phyloP scores from a whole-genome alignment of 2,329 filamentous ascomycete genomes.

The Botrytis pseudocinerea region DNA sequence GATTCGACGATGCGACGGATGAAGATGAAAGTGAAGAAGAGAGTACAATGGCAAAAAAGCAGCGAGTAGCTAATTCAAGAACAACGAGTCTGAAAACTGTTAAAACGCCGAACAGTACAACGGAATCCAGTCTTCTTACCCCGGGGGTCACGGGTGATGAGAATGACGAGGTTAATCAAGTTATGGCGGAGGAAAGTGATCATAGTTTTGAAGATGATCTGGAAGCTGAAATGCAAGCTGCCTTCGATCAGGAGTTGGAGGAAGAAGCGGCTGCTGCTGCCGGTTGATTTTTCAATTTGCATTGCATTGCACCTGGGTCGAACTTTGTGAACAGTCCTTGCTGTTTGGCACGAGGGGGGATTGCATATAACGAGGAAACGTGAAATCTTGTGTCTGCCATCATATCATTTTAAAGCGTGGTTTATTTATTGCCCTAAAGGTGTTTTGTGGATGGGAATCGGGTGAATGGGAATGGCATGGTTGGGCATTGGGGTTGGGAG shows the following conservation, averaged over 20 bases:
- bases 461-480: neutral
- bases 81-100: conserved; percentile 51
- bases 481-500: neutral
- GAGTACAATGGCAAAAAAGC: conserved; percentile 52
- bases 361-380: neutral
- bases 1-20: conserved; percentile 41
- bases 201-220: conserved; percentile 46
- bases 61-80: conserved; percentile 49
- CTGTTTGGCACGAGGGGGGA: neutral
- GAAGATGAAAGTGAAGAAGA: conserved; percentile 53
- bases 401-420: neutral
- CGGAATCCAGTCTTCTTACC: conserved; percentile 45
- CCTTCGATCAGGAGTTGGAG: conserved; percentile 43
- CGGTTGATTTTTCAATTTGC: neutral
- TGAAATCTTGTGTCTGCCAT: conserved; percentile 1
- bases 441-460: conserved; percentile 9
- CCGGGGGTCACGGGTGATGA: conserved; percentile 47
- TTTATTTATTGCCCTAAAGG: neutral
- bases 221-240: conserved; percentile 54
- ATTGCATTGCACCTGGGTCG: neutral
- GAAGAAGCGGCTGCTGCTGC: neutral
- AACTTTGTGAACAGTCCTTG: conserved; percentile 42
- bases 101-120: conserved; percentile 45
- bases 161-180: conserved; percentile 35
- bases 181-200: conserved; percentile 40